Evolutionary conservation across 805 yeast genomes (phyloP), one percentile per base, ranked within the genome.

Genomic region (Ogataea pilisensis): DNA sequence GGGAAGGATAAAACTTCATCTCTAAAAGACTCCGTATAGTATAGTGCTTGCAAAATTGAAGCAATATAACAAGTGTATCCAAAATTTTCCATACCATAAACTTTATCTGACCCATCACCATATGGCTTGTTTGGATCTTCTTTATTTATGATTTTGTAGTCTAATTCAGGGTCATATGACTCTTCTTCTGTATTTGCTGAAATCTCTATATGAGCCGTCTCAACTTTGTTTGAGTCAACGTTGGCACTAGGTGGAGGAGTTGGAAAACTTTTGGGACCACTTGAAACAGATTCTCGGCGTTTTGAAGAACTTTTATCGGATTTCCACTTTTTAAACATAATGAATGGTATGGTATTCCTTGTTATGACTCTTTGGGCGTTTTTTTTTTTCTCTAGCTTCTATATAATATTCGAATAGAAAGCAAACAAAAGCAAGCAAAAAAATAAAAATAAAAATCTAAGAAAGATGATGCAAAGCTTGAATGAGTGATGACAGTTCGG

Each of bases 11-110:
- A 59, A 2, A 85, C 57, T 39, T 70, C 71, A 14, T 68, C 62
- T 34, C 97, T 74, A 54, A 93, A 88, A 22, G 73, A 74, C 20
- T 75, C 72, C 3, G 91, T 74, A 64, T 85, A 82, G 67, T 77
- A 91, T 8, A 91, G 72, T 50, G 95, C 87, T 60, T 93, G 99
- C 19, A 93, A 65, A 24, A 93, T 85, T 8, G 96, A 87, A 54
- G 93, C 93, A 63, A 95, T 86, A 66, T 91, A 91, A 65, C 98
- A 93, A 0, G 97, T 89, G 59, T 89, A 83, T 2, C 95, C 95
- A 54, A 84, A 85, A 57, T 85, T 85, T 57, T 85, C 93, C 75
- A 83, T 77, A 1, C 95, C 95, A 59, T 76, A 85, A 18, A 85
- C 73, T 58, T 83, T 85, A 45, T 75, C 68, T 6, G 80, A 66